Evolutionary conservation across 495 filamentous ascomycete genomes (phyloP).

Genomic region (Podospora tetraspora): DNA sequence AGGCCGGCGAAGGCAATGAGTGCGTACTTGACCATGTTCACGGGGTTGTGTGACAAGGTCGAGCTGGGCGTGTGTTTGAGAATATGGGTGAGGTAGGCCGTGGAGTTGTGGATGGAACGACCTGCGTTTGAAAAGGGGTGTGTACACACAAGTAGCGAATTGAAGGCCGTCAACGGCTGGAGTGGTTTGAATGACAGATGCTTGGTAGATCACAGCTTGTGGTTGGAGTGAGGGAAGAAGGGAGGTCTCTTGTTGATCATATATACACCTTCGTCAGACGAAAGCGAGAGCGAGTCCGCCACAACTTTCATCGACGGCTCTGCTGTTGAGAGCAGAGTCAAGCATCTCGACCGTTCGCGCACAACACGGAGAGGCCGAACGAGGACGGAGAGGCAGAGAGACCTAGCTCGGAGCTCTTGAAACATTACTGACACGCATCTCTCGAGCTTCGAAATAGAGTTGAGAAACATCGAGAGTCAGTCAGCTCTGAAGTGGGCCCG

Average conservation of each 20-base stretch:
- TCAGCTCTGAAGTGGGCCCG: background rate
- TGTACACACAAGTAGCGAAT: background rate
- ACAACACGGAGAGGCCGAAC: background rate
- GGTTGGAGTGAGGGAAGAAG: conserved; percentile 20
- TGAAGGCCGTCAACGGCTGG: background rate
- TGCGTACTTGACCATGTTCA: conserved; percentile 41
- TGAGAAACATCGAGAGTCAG: background rate
- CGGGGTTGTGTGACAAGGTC: conserved; percentile 9
- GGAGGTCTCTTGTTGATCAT: conserved; percentile 20
- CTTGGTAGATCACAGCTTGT: conserved; percentile 33
- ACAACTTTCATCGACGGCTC: background rate
- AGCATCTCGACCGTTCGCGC: background rate
- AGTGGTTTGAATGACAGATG: conserved; percentile 9
- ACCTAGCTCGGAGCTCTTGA: conserved; percentile 24
- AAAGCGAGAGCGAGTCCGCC: background rate
- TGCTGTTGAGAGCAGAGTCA: background rate
- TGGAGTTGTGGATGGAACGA: background rate
- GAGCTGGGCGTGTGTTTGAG: background rate
- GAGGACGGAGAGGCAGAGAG: conserved; percentile 17
- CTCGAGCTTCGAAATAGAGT: background rate
- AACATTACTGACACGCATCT: conserved; percentile 28
- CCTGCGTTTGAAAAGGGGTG: background rate
- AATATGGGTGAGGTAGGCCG: background rate
- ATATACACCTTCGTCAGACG: conserved; percentile 24
- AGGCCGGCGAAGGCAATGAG: conserved; percentile 39